Percentiles rank a stretch among this genome's conserved stretches.
Evolutionary conservation across 129 eudicot species (phyloP).

Genomic region (Artemisia argyi): DNA sequence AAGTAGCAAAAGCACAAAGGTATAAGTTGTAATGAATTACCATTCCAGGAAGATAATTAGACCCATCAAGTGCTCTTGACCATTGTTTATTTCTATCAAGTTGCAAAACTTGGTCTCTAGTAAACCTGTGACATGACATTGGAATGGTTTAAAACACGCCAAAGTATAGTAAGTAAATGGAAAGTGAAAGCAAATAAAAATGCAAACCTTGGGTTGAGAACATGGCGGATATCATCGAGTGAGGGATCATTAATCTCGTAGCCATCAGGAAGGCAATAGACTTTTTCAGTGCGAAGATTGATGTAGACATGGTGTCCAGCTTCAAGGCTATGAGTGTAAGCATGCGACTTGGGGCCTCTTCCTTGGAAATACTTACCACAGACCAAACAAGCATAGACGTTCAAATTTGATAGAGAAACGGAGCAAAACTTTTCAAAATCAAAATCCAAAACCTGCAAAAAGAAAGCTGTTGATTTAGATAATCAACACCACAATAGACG

Average conservation of each 20-base stretch:
- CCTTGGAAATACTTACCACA: constrained; percentile 99
- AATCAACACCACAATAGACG: not conserved
- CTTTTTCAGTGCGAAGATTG: constrained; percentile 87
- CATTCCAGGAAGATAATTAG: constrained; percentile 99
- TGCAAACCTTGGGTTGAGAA: constrained; percentile 81
- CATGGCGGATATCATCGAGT: constrained; percentile 88
- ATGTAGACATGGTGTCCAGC: constrained; percentile 98
- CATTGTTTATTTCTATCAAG: constrained; percentile 76
- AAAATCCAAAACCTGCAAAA: constrained; percentile 93
- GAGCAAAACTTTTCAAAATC: constrained; percentile 96
- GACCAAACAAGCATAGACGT: constrained; percentile 95
- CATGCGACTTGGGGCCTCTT: constrained; percentile 95
- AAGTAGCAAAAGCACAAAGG: not conserved
- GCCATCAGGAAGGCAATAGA: constrained; percentile 97
- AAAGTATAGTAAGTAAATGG: not conserved
- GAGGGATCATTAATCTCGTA: constrained; percentile 95
- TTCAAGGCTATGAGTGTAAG: constrained; percentile 97
- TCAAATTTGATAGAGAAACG: constrained; percentile 85
- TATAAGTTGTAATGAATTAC: constrained; percentile 34
- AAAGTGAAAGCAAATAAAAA: not conserved
- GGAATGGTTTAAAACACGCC: constrained; percentile 13
- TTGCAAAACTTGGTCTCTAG: constrained; percentile 72
- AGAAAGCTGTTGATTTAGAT: constrained; percentile 4
- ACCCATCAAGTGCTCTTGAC: constrained; percentile 99
- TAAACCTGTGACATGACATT: constrained; percentile 49